Percentiles rank a stretch among this genome's conserved stretches.
phyloP scores from a whole-genome alignment of 345 rosid species.

The Physaria fendleri region DNA sequence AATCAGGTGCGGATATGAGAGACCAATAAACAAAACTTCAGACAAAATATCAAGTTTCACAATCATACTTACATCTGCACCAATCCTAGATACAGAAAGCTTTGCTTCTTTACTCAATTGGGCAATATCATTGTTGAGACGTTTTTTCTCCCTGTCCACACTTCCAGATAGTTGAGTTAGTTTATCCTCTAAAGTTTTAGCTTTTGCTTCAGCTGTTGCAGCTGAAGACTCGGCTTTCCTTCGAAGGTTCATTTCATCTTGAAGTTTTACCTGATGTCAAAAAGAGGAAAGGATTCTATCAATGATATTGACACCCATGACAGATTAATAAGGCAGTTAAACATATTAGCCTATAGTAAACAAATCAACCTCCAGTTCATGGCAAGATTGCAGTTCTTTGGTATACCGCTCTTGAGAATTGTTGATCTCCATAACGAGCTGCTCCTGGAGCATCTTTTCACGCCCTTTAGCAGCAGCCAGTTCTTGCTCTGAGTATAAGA shows the following conservation, averaged over 20 bases:
- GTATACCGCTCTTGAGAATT: slow-evolving; percentile 59
- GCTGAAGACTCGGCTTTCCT: slow-evolving; percentile 60
- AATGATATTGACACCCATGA: neutral
- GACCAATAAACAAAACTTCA: neutral
- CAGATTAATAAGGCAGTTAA: neutral
- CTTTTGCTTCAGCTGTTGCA: slow-evolving; percentile 67
- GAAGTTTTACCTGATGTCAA: slow-evolving; percentile 50
- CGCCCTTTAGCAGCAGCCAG: slow-evolving; percentile 89
- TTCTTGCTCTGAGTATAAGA: slow-evolving; percentile 71
- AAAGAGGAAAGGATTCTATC: neutral
- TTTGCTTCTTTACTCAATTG: slow-evolving; percentile 65
- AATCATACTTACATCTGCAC: slow-evolving; percentile 63
- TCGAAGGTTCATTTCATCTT: slow-evolving; percentile 64
- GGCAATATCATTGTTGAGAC: slow-evolving; percentile 51
- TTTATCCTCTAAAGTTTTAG: slow-evolving; percentile 52
- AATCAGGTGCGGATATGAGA: slow-evolving; percentile 1
- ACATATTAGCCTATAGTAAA: neutral
- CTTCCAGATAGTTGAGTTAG: slow-evolving; percentile 54
- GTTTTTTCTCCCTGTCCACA: slow-evolving; percentile 64
- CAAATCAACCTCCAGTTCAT: slow-evolving; percentile 60
- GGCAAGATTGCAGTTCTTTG: slow-evolving; percentile 48
- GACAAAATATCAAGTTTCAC: neutral
- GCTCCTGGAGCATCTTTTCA: slow-evolving; percentile 62
- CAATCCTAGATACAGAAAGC: slow-evolving; percentile 57
- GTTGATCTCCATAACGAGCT: slow-evolving; percentile 60